Evolutionary conservation across 2,329 filamentous ascomycete genomes (phyloP).

Genomic region (Xylariomycetidae sp.): DNA sequence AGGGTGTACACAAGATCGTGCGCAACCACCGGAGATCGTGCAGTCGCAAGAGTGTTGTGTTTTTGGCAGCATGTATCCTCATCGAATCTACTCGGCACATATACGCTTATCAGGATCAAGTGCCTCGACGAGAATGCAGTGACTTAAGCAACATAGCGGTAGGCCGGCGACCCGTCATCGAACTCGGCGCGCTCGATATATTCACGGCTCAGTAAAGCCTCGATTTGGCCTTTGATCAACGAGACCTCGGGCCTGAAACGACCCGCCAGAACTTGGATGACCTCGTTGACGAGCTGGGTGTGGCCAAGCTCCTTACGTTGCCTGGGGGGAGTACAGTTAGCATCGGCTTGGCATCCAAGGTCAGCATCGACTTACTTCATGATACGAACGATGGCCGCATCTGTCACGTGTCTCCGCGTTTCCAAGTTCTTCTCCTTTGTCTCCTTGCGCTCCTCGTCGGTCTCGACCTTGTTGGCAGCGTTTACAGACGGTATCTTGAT

Average conservation of each 20-base stretch:
- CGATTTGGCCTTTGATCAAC: slow-evolving; percentile 77
- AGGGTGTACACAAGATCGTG: no score
- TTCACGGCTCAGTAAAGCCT: slow-evolving; percentile 69
- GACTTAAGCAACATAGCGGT: slow-evolving; percentile 62
- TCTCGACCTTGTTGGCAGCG: slow-evolving; percentile 79
- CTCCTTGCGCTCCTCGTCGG: slow-evolving; percentile 57
- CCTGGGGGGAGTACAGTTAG: slow-evolving; percentile 33
- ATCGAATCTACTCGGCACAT: no score
- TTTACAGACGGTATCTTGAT: slow-evolving; percentile 86
- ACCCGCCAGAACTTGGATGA: slow-evolving; percentile 59
- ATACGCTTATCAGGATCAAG: no score
- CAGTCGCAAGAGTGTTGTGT: no score
- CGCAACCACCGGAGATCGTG: no score
- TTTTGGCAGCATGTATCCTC: no score
- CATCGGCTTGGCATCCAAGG: not conserved
- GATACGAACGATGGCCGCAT: slow-evolving; percentile 72
- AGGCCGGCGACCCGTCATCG: slow-evolving; percentile 60
- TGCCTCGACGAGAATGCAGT: not conserved
- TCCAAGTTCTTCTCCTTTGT: slow-evolving; percentile 74
- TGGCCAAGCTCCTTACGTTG: slow-evolving; percentile 69
- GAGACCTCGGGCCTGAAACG: slow-evolving; percentile 72
- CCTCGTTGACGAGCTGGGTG: slow-evolving; percentile 63
- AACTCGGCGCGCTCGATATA: slow-evolving; percentile 73
- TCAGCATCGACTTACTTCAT: slow-evolving; percentile 62
- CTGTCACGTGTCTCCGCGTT: slow-evolving; percentile 62